Conservation (phyloP, 768 basidiomycete species). For the Suillus occidentalis region DNA sequence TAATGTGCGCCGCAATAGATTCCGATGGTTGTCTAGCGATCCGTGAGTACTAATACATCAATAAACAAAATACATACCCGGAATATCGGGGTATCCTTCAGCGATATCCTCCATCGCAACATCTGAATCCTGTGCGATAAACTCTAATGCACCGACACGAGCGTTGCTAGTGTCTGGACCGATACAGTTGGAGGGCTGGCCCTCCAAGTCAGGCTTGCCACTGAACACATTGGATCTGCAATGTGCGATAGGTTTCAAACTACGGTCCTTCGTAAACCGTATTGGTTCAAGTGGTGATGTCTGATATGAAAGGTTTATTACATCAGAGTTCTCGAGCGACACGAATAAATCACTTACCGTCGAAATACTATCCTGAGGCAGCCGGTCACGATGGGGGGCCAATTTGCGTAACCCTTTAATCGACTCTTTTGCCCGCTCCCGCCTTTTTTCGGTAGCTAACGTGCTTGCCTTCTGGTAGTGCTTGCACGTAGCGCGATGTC, state of each 20-base stretch:
- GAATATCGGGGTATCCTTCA: neutral
- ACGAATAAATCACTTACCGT: no score
- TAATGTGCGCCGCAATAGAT: neutral
- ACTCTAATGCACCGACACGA: neutral
- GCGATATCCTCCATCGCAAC: neutral
- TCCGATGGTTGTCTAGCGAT: neutral
- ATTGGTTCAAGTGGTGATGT: no score
- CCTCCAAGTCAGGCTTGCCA: neutral
- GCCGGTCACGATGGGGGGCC: no score
- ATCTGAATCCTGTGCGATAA: neutral
- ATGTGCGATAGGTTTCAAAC: neutral
- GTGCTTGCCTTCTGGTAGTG: neutral
- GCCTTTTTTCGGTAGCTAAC: neutral
- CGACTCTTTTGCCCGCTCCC: neutral
- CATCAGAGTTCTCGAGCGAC: no score
- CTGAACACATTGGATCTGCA: neutral
- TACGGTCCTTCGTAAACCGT: no score
- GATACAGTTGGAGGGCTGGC: neutral
- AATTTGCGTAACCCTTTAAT: neutral
- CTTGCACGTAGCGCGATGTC: neutral
- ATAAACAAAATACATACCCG: neutral
- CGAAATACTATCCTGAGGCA: no score
- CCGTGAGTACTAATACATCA: neutral
- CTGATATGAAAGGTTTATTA: no score
- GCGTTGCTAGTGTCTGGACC: neutral